Evolutionary conservation across 2,329 filamentous ascomycete species (phyloP), one percentile per base, ranked within the genome.

Genomic region (Sarocladium strictum): DNA sequence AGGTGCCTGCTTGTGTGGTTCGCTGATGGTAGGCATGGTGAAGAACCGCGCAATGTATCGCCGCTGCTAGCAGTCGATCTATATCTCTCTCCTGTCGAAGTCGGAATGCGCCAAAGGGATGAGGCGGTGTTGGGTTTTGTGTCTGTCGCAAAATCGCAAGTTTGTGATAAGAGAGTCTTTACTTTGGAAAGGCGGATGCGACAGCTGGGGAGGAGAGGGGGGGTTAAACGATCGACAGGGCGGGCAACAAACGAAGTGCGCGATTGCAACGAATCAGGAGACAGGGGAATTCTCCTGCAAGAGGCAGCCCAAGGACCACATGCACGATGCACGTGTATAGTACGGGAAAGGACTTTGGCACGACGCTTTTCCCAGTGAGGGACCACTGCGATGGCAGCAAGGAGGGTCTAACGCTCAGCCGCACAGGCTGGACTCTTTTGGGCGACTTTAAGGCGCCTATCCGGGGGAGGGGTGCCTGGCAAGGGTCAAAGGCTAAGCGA

Each of bases 1-100:
- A 1, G 55, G 52, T 33, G 37, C 52, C 33, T 56, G 55, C 24
- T 52, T 51, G 21, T 38, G 24, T 11, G 55, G 55, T 32, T 54
- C 55, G 5, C 26, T 43, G 15, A 24, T 52, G 19, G 54, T 27
- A 33, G 54, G 45, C 45, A 55, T 55, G 10, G 43, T 49, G 43
- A 27, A 32, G n/a, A n/a, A n/a, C n/a, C n/a, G n/a, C n/a, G n/a
- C n/a, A n/a, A n/a, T n/a, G n/a, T n/a, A n/a, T n/a, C n/a, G n/a
- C n/a, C n/a, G n/a, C n/a, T n/a, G n/a, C n/a, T n/a, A n/a, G n/a
- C n/a, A n/a, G n/a, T n/a, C n/a, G n/a, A n/a, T n/a, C n/a, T n/a
- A n/a, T n/a, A n/a, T n/a, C n/a, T n/a, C n/a, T n/a, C n/a, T n/a
- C n/a, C n/a, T n/a, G n/a, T n/a, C n/a, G n/a, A n/a, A n/a, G n/a